Conservation (phyloP, 441 rosid species). For the Adansonia gregorii region DNA sequence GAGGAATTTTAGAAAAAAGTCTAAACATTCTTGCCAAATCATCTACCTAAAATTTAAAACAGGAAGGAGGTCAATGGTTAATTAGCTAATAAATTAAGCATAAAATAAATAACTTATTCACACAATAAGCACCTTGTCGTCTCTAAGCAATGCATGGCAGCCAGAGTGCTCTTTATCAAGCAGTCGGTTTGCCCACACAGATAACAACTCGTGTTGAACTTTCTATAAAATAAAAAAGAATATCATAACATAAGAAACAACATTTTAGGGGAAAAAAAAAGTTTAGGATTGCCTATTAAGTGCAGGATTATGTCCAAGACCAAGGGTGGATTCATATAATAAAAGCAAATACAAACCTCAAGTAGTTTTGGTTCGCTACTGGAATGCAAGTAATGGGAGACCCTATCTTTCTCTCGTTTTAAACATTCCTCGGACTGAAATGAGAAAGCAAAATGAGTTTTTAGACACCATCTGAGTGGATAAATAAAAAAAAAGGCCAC, state of each 20-base stretch:
- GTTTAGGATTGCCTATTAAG: neutral
- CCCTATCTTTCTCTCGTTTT: constrained; percentile 51
- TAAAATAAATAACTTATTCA: constrained; percentile 18
- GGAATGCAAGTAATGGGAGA: constrained; percentile 48
- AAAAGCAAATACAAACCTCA: constrained; percentile 41
- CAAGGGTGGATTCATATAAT: neutral
- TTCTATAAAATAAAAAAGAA: constrained; percentile 32
- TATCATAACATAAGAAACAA: neutral
- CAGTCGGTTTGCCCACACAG: constrained; percentile 46
- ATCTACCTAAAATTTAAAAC: constrained; percentile 38
- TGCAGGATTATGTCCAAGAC: neutral
- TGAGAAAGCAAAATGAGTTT: constrained; percentile 20
- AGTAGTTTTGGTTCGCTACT: constrained; percentile 50
- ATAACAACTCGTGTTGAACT: constrained; percentile 46
- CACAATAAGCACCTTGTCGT: constrained; percentile 35
- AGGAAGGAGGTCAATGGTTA: neutral
- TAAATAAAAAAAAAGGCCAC: neutral
- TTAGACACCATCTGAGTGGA: constrained; percentile 14
- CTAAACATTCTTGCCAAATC: constrained; percentile 55
- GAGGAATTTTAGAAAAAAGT: constrained; percentile 45
- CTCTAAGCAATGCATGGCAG: constrained; percentile 53
- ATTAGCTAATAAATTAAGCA: constrained; percentile 13
- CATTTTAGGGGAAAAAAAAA: neutral
- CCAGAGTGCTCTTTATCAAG: constrained; percentile 57
- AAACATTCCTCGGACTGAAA: constrained; percentile 49